Conservation (phyloP, 352 stramenopile genomes). For the Globisporangium sylvaticum region DNA sequence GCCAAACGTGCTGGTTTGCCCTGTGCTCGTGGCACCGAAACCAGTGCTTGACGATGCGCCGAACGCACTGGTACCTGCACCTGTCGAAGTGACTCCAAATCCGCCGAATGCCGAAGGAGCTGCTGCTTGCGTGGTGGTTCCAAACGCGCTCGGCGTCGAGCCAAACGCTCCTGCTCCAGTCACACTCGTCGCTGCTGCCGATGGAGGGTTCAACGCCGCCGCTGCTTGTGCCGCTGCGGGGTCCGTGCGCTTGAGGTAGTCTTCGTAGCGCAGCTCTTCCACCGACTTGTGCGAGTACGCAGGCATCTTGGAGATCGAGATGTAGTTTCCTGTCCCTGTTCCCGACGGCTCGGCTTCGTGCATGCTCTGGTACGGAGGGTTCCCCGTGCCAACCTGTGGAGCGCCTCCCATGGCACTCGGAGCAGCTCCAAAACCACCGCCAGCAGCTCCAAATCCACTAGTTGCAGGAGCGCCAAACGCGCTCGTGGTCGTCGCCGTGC, state of each 20-base stretch:
- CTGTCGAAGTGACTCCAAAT: constrained; percentile 33
- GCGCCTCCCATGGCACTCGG: constrained; percentile 19
- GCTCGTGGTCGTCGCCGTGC: constrained; percentile 29
- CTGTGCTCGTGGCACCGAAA: constrained; percentile 21
- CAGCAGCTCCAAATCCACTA: constrained; percentile 19
- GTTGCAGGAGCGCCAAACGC: constrained; percentile 43
- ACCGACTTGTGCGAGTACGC: constrained; percentile 37
- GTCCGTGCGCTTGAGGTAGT: constrained; percentile 41
- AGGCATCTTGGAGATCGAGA: constrained; percentile 39
- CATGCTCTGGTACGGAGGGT: constrained; percentile 63
- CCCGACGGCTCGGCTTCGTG: constrained; percentile 60
- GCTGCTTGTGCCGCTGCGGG: constrained; percentile 31
- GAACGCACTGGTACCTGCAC: constrained; percentile 22
- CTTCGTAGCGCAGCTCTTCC: constrained; percentile 42
- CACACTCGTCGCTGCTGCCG: constrained; percentile 23
- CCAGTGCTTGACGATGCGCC: constrained; percentile 18
- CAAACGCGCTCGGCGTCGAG: constrained; percentile 24
- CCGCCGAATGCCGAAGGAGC: constrained; percentile 42
- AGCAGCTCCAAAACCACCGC: constrained; percentile 32
- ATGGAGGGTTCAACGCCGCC: constrained; percentile 39
- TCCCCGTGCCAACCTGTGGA: constrained; percentile 67
- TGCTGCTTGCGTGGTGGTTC: constrained; percentile 10
- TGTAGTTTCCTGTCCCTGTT: constrained; percentile 43
- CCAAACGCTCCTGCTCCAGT: constrained; percentile 42
- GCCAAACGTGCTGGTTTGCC: constrained; percentile 28